Conservation (phyloP, 371 early-diverging fungal genomes). For the Cokeromyces recurvatus region DNA sequence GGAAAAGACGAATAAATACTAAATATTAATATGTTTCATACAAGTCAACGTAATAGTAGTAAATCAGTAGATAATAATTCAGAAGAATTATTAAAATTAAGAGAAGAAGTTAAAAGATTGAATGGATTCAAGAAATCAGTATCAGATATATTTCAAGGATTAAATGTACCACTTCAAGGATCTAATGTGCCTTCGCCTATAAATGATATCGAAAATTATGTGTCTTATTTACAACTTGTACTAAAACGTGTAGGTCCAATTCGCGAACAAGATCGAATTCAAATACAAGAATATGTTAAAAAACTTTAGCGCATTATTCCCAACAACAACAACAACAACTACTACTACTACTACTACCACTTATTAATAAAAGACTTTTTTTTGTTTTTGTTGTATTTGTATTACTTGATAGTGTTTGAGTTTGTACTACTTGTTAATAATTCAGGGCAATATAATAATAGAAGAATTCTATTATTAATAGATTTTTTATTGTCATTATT, state of each 20-base stretch:
- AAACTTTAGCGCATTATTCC: too few relatives aligned
- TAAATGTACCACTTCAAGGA: constrained; percentile 9
- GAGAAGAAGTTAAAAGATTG: constrained; percentile 10
- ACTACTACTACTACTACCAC: background rate
- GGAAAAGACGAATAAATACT: too few relatives aligned
- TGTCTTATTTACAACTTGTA: constrained; percentile 8
- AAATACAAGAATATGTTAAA: constrained; percentile 10
- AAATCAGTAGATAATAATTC: too few relatives aligned
- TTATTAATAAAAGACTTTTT: background rate
- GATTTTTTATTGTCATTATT: too few relatives aligned
- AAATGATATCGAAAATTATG: constrained; percentile 15
- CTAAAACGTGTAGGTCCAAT: constrained; percentile 15
- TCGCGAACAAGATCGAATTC: constrained; percentile 10
- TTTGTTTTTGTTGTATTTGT: too few relatives aligned
- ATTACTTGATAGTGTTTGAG: too few relatives aligned
- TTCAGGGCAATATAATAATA: too few relatives aligned
- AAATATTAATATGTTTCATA: too few relatives aligned
- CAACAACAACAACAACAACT: too few relatives aligned
- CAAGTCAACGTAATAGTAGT: too few relatives aligned
- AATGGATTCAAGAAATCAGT: constrained; percentile 7
- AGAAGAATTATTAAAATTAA: constrained; percentile 8
- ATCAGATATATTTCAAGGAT: constrained; percentile 2
- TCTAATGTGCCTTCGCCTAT: background rate
- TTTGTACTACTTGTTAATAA: too few relatives aligned
- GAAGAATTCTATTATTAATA: too few relatives aligned